Percentiles rank a stretch among this genome's conserved stretches.
phyloP scores from a whole-genome alignment of 140 eudicot species.

The Cichorium intybus region DNA sequence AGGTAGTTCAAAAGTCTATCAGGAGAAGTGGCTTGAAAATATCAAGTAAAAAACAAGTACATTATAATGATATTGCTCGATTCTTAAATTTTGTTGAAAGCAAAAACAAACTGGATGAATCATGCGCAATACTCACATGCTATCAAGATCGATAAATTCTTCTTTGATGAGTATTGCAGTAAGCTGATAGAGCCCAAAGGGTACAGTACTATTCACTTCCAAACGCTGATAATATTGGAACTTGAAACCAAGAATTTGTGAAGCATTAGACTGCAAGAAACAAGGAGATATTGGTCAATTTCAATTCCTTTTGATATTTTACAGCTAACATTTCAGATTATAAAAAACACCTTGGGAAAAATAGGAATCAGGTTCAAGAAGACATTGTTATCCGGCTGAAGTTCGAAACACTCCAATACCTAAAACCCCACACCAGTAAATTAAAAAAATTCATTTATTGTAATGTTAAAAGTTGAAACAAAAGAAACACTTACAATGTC shows the following conservation, averaged over 20 bases:
- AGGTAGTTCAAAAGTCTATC: neutral
- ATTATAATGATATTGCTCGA: no score
- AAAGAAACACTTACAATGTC: conserved; percentile 70
- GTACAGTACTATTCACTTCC: conserved; percentile 72
- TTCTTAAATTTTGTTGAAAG: neutral
- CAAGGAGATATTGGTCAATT: conserved; percentile 6
- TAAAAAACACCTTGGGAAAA: conserved; percentile 74
- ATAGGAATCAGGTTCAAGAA: conserved; percentile 94
- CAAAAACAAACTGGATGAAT: conserved; percentile 3
- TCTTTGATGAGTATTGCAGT: conserved; percentile 84
- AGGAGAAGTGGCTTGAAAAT: conserved; percentile 1
- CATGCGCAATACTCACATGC: conserved; percentile 64
- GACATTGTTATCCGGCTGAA: conserved; percentile 76
- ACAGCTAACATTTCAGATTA: conserved; percentile 10
- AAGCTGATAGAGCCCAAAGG: conserved; percentile 87
- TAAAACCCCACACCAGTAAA: conserved; percentile 24
- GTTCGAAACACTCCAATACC: conserved; percentile 98
- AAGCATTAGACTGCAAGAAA: conserved; percentile 89
- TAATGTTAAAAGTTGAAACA: neutral
- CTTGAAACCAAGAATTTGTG: conserved; percentile 96
- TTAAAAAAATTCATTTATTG: neutral
- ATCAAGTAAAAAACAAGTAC: neutral
- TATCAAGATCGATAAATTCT: conserved; percentile 78
- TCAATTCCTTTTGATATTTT: neutral
- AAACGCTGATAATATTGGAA: conserved; percentile 90